Base-by-base conservation (phyloP, 495 filamentous ascomycete genomes). In the Aspergillus sclerotioniger region DNA sequence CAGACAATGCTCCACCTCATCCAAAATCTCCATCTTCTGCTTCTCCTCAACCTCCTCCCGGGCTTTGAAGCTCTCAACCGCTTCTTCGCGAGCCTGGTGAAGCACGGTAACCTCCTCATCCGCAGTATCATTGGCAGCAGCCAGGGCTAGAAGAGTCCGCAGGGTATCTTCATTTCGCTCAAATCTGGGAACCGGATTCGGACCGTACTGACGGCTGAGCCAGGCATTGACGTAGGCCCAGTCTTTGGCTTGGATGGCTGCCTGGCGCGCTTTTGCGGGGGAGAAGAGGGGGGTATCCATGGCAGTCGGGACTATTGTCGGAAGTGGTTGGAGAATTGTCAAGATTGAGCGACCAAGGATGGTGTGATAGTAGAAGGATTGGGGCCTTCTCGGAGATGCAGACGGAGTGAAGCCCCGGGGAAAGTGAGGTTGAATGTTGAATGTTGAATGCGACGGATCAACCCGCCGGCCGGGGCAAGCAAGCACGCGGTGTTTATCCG, bases 201-300 rank as follows among this genome's bases (percentile, higher is more conserved):
- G 84, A 8, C 79, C 72, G 66, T 87, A 92, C 61, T 89, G 86
- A 48, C 80, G 76, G 28, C 71, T 67, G 3, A 97, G 84, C 91
- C 92, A 97, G 71, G 77, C 73, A 76, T 95, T 89, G 64, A 96
- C 79, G 65, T 88, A 90, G 53, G 86, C 83, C 92, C 92, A 97
- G 77, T 96, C 91, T 67, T 90, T 90, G 48, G 89, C 87, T 48
- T 78, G 70, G 28, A 79, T 76, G 50, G 76, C 77, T 49, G 73
- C 76, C 56, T 77, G 76, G 17, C 76, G 73, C 17, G 76, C 76
- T 57, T 80, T 80, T 6, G 76, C 67, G 17, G 78, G 78, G 15
- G 78, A 80, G 49, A 74, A 58, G 21, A 79, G 67, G 19, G 72
- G 65, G 57, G 67, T 72, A 56, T 76, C 72, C 64, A 78, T 74